Evolutionary conservation across 169 alveolate species (phyloP), one percentile per base, ranked within the genome.

Genomic region (Plasmodium falciparum): DNA sequence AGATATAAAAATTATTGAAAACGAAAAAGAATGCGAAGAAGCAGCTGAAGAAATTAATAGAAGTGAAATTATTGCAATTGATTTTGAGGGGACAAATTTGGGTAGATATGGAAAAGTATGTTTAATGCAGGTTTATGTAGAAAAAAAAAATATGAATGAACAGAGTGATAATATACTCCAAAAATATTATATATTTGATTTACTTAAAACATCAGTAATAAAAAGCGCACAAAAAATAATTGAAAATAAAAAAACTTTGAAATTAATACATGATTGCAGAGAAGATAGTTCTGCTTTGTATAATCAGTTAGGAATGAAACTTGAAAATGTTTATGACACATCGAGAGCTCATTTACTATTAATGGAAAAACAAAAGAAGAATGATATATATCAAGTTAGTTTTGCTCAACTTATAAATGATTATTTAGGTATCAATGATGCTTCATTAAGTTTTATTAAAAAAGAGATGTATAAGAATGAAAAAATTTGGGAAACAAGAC

Each of bases 101-200:
- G 96, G 96, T 29, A 89, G 93, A 17, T 93, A 91, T 59, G 96
- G 96, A 3, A 93, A 91, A 49, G 33, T 93, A 24, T 88, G 95
- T 66, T 43, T 71, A 33, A 54, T 88, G 89, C 95, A 93, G 86
- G 50, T 89, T 43, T 88, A 66, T 59, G 26, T 56, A 7, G 75
- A 74, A 67, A 70, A 63, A 63, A 47, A 88, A 72, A 62, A 26
- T 52, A 65, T 0, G 2, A 49, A 29, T 22, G 74, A 67, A 73
- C 5, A 20, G 29, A 17, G 29, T 50, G 56, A 58, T 45, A 22
- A 62, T 50, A 62, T 54, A 74, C 13, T 61, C 50, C 89, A 76
- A 74, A 71, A 67, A 58, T 67, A 50, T 83, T 72, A 70, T 22
- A 74, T 67, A 71, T 67, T 72, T 24, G 88, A 72, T 54, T 45